Percentiles rank a stretch among this genome's conserved stretches.
phyloP scores from a whole-genome alignment of 169 alveolate genomes.

The Eimeria zaria region DNA sequence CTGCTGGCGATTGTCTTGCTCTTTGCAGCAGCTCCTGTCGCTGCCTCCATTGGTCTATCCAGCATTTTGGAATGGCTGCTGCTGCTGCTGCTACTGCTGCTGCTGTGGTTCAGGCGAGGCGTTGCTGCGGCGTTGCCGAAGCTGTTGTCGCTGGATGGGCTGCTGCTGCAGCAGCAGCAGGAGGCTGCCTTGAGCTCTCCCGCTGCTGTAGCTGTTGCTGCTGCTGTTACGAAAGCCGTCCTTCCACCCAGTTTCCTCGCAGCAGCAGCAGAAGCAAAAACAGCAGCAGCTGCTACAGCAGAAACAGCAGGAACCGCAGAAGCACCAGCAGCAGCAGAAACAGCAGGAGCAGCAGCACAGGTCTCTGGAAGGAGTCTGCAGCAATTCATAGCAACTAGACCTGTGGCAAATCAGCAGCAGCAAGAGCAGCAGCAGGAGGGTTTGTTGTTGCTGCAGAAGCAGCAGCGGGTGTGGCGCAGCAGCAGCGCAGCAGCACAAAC shows the following conservation, averaged over 20 bases:
- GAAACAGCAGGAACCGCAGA: neutral
- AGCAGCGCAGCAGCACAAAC: neutral
- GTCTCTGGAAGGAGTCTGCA: neutral
- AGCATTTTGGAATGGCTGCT: neutral
- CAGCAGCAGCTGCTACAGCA: neutral
- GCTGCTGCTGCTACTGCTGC: conserved; percentile 28
- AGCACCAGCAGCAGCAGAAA: neutral
- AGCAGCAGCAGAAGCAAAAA: conserved; percentile 36
- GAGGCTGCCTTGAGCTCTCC: neutral
- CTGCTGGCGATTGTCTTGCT: neutral
- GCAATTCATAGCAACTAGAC: neutral
- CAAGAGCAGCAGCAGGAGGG: conserved; percentile 11
- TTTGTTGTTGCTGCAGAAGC: neutral
- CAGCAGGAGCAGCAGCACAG: neutral
- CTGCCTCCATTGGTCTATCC: neutral
- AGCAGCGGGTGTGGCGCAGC: conserved; percentile 1
- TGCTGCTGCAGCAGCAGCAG: conserved; percentile 3
- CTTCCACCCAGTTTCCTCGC: conserved; percentile 9
- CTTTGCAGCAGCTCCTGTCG: neutral
- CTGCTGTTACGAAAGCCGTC: conserved; percentile 35
- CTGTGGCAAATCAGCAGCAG: neutral
- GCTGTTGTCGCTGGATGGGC: conserved; percentile 28
- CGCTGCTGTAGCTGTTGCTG: conserved; percentile 44
- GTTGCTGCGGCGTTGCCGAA: conserved; percentile 7
- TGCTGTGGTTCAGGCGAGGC: neutral